phyloP scores from a whole-genome alignment of 352 stramenopile species.

The Plasmopara viticola region DNA sequence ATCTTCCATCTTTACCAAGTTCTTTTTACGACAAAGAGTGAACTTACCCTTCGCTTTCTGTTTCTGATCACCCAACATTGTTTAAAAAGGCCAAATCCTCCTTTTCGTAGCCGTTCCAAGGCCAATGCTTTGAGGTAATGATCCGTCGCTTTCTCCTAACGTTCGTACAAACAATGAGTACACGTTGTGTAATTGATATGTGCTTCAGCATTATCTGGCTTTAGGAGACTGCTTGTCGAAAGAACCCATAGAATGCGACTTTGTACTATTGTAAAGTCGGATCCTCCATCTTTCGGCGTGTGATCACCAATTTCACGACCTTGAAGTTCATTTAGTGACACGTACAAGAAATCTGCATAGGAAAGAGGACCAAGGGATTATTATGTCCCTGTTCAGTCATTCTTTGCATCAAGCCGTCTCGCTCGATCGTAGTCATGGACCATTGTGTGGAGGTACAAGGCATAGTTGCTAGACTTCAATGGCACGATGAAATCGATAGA shows the following conservation, averaged over 20 bases:
- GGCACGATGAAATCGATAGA: too few species aligned
- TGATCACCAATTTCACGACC: constrained; percentile 63
- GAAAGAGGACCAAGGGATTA: constrained; percentile 71
- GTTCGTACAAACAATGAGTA: constrained; percentile 61
- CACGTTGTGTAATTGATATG: constrained; percentile 79
- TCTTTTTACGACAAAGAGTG: too few species aligned
- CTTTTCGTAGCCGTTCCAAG: too few species aligned
- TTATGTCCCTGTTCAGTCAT: constrained; percentile 58
- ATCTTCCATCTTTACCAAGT: too few species aligned
- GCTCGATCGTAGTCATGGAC: too few species aligned
- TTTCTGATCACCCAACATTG: too few species aligned
- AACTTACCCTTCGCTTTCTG: too few species aligned
- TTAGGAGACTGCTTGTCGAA: constrained; percentile 60
- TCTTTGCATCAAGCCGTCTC: too few species aligned
- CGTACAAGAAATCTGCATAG: constrained; percentile 66
- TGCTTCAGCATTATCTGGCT: constrained; percentile 47
- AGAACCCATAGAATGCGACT: constrained; percentile 71
- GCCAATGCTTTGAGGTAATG: too few species aligned
- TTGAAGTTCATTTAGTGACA: constrained; percentile 55
- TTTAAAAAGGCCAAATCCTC: too few species aligned
- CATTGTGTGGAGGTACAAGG: too few species aligned
- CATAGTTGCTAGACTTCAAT: too few species aligned
- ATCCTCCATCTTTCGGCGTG: constrained; percentile 48
- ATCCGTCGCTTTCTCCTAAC: constrained; percentile 28
- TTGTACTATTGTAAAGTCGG: constrained; percentile 62